Evolutionary conservation across 441 rosid genomes (phyloP), one percentile per base, ranked within the genome.

Genomic region (Rhodomyrtus psidioides): DNA sequence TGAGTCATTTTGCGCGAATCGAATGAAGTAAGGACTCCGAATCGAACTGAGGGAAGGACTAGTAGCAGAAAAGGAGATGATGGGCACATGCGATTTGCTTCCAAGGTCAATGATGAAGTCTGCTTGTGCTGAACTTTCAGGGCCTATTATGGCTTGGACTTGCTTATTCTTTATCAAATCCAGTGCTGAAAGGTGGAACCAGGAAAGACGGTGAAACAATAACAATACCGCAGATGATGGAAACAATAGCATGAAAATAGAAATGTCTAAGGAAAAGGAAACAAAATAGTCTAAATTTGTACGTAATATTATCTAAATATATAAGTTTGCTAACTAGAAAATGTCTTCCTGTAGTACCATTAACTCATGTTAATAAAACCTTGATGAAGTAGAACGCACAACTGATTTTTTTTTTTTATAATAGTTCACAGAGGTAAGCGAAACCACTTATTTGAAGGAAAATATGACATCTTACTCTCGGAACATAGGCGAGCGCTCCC

Each of bases 1-100:
- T 5, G 93, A 90, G 84, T 89, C 93, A 4, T 86, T 89, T 39
- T 81, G 89, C 0, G 93, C 83, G 2, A 94, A 93, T 76, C 90
- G 91, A 44, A 95, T 87, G 84, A 94, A 94, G 89, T 90, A 94
- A 17, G 94, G 89, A 85, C 88, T 91, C 28, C 89, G 81, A 12
- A 81, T 82, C 15, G 94, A 91, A 59, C 86, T 53, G 13, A 93
- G 93, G 46, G 87, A 90, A 57, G 96, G 93, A 86, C 93, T 93
- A 23, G 95, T 89, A 27, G 96, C 62, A 12, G 59, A 83, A 55
- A 83, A 83, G 4, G 84, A 55, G 39, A 83, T 53, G 30, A 83
- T 55, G 21, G 65, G 65, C 54, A 55, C 65, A 53, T 55, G 84
- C 55, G 65, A 54, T 55, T 30, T 55, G 58, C 4, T 56, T 5